A percentile compares a stretch with the other conserved stretches of the same genome.
These are phyloP conservation scores for Vitis hybrid DNA, from an alignment of 177 flowering plant genomes.

Conservation along the genomic window DNA sequence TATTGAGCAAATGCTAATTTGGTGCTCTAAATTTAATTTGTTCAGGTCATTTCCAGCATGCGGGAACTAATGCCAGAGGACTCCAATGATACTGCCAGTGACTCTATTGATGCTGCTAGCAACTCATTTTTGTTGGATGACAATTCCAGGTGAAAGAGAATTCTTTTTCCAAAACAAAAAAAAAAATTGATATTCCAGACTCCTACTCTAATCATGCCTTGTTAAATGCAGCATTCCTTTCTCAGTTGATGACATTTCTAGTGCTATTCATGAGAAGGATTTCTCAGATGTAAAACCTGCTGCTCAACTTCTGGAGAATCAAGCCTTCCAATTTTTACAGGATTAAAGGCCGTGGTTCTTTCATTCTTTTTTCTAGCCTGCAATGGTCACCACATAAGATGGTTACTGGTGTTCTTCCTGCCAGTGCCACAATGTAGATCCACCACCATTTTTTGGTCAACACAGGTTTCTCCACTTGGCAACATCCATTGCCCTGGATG, in stretches of 20 bases:
- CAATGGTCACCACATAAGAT: slow-evolving; percentile 5
- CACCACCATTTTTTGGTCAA: slow-evolving; percentile 10
- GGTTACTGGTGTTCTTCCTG: neutral
- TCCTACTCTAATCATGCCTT: slow-evolving; percentile 14
- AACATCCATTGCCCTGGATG: slow-evolving; percentile 31
- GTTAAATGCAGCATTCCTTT: slow-evolving; percentile 73
- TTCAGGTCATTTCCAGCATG: slow-evolving; percentile 84
- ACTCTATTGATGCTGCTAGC: slow-evolving; percentile 48
- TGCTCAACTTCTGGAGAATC: slow-evolving; percentile 58
- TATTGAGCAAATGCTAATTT: neutral
- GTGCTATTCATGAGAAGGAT: slow-evolving; percentile 52
- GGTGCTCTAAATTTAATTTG: slow-evolving; percentile 1
- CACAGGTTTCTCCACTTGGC: slow-evolving; percentile 5
- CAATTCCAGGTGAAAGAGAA: slow-evolving; percentile 56
- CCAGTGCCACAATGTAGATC: slow-evolving; percentile 31
- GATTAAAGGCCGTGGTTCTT: slow-evolving; percentile 40
- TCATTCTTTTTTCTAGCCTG: neutral
- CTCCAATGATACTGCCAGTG: slow-evolving; percentile 49
- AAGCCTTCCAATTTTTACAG: slow-evolving; percentile 82
- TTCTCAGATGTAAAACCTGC: slow-evolving; percentile 70
- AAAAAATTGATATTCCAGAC: neutral
- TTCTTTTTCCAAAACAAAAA: neutral
- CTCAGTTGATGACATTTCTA: slow-evolving; percentile 73
- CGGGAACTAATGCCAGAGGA: slow-evolving; percentile 56
- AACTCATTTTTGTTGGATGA: slow-evolving; percentile 79